Conservation (phyloP, 179 eudicot genomes). For the Patellifolia procumbens region DNA sequence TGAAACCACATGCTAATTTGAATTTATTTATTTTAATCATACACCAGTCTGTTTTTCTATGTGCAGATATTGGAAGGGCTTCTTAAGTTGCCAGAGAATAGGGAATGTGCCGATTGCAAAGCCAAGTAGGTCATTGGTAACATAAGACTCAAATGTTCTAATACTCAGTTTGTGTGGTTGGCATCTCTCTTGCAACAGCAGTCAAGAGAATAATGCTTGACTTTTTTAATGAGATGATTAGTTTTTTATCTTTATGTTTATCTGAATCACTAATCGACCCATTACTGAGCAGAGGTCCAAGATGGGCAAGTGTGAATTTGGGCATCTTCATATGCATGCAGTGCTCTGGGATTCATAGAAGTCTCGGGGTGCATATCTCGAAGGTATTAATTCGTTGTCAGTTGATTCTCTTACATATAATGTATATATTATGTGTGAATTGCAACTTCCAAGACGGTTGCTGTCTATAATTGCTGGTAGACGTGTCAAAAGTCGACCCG, state of each 20-base stretch:
- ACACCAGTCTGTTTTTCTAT: conserved; percentile 14
- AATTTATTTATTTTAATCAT: background rate
- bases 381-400: conserved; percentile 53
- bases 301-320: conserved; percentile 99
- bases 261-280: background rate
- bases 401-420: background rate
- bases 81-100: conserved; percentile 92
- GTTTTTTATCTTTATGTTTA: background rate
- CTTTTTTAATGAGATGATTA: background rate
- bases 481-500: no score
- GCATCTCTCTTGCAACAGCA: background rate
- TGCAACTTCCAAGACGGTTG: no score
- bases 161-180: conserved; percentile 12
- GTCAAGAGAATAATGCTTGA: background rate
- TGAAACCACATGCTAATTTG: background rate
- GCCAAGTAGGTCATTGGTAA: conserved; percentile 41
- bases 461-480: background rate
- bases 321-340: conserved; percentile 96
- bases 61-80: conserved; percentile 93
- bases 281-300: conserved; percentile 72
- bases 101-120: conserved; percentile 98
- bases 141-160: conserved; percentile 4
- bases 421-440: background rate
- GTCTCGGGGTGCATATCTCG: conserved; percentile 96
- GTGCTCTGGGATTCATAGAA: conserved; percentile 96